Base-by-base conservation (phyloP, 345 rosid genomes). In the Moricandia moricandioides region DNA sequence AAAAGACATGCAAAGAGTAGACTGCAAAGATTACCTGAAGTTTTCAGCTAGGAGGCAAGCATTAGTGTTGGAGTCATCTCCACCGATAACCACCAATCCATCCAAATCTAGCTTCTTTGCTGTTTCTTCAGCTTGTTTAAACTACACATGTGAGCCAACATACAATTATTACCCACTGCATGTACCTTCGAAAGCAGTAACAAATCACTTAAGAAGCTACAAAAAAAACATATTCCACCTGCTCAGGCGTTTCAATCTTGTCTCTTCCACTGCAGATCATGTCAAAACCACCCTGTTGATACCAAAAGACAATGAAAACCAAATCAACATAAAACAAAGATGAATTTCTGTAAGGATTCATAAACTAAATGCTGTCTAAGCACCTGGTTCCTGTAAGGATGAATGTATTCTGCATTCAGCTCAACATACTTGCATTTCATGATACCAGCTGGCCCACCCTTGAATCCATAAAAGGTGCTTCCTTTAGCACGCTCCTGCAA, bases 251-350 rank as follows among this genome's bases (percentile, higher is more conserved):
- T 86, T 96, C 98, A 78, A 92, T 96, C 83, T 96, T 96, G 88
- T 96, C 99, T 79, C 98, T 91, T 56, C 98, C 97, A 87, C 99
- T 96, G 85, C 96, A 87, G 47, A 96, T 92, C 98, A 96, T 96
- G 79, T 96, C 99, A 68, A 96, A 96, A 63, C 99, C 99, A 83
- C 99, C 98, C 99, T 95, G 83, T 49, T 47, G 35, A 74, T 21
- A 68, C 2, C 5, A 1, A 62, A 52, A 62, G 29, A 58, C 5
- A 58, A 72, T 68, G 8, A 55, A 24, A 66, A 35, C 67, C 68
- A 65, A 49, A 58, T 26, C 13, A 0, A 14, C 60, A 45, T 27
- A 2, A 45, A 69, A 17, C 7, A n/a, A n/a, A n/a, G n/a, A n/a
- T 9, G n/a, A 0, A 21, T 1, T 59, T 13, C 39, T 7, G 29